Evolutionary conservation across 1,284 basidiomycete species (phyloP).

Genomic region (Clitocybe nebularis): DNA sequence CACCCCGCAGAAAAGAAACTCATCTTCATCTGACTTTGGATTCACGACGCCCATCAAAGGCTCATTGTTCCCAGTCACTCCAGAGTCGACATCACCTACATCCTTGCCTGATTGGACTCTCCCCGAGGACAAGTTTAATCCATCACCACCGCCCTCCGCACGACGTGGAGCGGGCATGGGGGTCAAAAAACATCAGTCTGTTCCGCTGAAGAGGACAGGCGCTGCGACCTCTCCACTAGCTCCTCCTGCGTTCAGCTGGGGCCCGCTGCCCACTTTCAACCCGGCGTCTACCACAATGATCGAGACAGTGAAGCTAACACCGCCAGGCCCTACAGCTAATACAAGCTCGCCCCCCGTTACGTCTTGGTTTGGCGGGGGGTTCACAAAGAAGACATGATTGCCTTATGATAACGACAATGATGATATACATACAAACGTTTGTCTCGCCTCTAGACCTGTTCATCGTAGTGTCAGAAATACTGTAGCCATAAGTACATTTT

Average conservation of each 20-base stretch:
- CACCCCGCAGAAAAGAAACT: conserved; percentile 29
- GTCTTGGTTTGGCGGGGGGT: not conserved
- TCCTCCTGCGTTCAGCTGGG: conserved; percentile 55
- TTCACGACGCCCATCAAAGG: conserved; percentile 23
- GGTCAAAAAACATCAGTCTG: conserved; percentile 39
- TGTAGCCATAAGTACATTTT: not conserved
- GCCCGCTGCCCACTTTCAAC: conserved; percentile 50
- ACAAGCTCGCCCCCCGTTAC: not conserved
- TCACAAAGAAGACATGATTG: not conserved
- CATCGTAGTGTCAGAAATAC: not conserved
- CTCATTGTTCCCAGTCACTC: conserved; percentile 21
- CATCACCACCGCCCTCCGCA: conserved; percentile 23
- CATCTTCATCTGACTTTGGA: conserved; percentile 11
- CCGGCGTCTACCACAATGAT: conserved; percentile 23
- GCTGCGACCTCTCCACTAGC: conserved; percentile 27
- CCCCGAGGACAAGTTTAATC: conserved; percentile 33
- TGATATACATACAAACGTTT: not conserved
- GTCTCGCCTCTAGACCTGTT: not conserved
- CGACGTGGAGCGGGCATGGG: conserved; percentile 29
- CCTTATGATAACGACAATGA: not conserved
- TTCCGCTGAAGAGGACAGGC: conserved; percentile 37
- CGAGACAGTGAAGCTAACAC: conserved; percentile 15
- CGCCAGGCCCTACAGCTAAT: conserved; percentile 3
- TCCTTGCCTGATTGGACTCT: conserved; percentile 22
- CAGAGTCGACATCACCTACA: conserved; percentile 11